phyloP scores from a whole-genome alignment of 495 filamentous ascomycete species.

The Wilcoxina mikolae region DNA sequence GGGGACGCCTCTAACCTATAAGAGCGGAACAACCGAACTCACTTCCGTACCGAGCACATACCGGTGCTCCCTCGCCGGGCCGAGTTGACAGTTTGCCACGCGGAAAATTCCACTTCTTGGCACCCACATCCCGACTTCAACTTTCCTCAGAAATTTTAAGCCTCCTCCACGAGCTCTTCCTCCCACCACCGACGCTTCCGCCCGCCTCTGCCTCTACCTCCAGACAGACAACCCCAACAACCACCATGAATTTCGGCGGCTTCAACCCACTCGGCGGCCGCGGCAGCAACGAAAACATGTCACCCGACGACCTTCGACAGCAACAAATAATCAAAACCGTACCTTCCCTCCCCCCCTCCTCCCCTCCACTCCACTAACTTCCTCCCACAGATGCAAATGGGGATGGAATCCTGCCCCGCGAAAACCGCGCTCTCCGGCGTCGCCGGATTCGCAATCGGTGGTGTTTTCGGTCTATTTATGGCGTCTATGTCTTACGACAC shows the following conservation, averaged over 20 bases:
- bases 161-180: slow-evolving; percentile 1
- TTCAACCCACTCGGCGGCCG: slow-evolving; percentile 19
- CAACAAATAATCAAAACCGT: slow-evolving; percentile 25
- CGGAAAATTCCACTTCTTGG: no score
- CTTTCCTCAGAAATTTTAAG: slow-evolving; percentile 14
- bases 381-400: slow-evolving; percentile 48
- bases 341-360: neutral
- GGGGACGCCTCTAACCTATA: no score
- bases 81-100: no score
- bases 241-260: slow-evolving; percentile 25
- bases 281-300: slow-evolving; percentile 13
- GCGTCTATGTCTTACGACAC: slow-evolving; percentile 90
- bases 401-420: slow-evolving; percentile 77
- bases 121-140: no score
- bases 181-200: neutral
- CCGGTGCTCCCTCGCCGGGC: no score
- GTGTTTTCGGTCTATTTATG: slow-evolving; percentile 91
- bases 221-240: slow-evolving; percentile 9
- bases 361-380: neutral
- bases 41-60: no score
- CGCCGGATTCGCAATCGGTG: slow-evolving; percentile 81
- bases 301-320: slow-evolving; percentile 25
- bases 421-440: slow-evolving; percentile 72
- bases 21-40: no score
- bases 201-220: slow-evolving; percentile 7